Evolutionary conservation across 441 rosid genomes (phyloP).

Genomic region (Hypseocharis bilobata): DNA sequence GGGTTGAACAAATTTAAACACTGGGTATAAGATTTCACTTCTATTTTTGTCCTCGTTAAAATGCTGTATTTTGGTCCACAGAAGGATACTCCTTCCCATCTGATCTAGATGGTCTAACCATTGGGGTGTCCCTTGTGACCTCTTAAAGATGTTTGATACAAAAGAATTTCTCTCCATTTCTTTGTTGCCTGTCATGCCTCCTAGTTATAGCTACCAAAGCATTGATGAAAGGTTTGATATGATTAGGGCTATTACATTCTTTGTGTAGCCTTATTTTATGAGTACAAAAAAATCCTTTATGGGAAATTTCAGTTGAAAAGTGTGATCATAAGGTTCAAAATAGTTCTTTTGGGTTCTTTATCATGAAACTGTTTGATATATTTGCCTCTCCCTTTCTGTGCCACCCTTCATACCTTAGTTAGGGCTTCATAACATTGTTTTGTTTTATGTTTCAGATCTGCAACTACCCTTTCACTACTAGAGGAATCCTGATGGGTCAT

Average conservation of each 20-base stretch:
- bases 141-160: too few species aligned
- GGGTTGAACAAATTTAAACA: neutral
- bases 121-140: too few species aligned
- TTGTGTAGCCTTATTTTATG: neutral
- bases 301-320: neutral
- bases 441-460: slow-evolving; percentile 41
- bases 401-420: neutral
- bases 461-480: slow-evolving; percentile 93
- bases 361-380: neutral
- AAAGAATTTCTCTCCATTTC: neutral
- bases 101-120: too few species aligned
- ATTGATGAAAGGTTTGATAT: too few species aligned
- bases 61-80: too few species aligned
- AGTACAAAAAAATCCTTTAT: neutral
- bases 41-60: too few species aligned
- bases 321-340: neutral
- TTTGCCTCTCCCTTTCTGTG: slow-evolving; percentile 11
- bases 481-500: slow-evolving; percentile 94
- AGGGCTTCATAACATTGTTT: neutral
- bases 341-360: neutral
- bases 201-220: neutral
- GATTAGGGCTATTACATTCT: too few species aligned
- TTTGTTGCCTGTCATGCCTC: neutral
- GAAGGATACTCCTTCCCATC: too few species aligned
- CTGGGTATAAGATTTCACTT: neutral